phyloP scores from a whole-genome alignment of 345 rosid genomes.

The Hibiscus mutabilis region DNA sequence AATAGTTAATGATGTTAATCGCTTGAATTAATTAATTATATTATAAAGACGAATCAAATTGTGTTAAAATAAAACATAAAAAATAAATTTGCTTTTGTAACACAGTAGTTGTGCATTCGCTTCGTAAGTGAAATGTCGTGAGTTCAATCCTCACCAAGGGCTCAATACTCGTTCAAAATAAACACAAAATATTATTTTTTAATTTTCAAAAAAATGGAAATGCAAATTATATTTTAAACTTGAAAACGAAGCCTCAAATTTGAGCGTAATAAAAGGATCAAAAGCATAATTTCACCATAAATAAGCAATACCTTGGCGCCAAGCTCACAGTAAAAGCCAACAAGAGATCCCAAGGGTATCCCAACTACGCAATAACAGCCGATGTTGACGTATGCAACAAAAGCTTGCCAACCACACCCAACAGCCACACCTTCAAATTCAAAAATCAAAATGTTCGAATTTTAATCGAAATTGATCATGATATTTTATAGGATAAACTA shows the following conservation, averaged over 20 bases:
- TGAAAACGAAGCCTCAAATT: no score
- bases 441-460: background rate
- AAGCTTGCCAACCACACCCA: conserved; percentile 81
- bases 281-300: no score
- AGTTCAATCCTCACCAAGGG: background rate
- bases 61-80: background rate
- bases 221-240: no score
- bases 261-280: background rate
- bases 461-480: background rate
- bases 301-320: conserved; percentile 48
- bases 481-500: background rate
- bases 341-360: conserved; percentile 45
- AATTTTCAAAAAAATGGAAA: no score
- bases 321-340: conserved; percentile 53
- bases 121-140: background rate
- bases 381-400: conserved; percentile 62
- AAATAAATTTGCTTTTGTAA: no score
- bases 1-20: no score
- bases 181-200: no score
- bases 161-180: no score
- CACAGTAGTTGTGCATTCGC: no score
- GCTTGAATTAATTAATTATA: no score
- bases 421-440: conserved; percentile 60
- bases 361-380: conserved; percentile 68
- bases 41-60: background rate